These are phyloP conservation scores for Ophiostoma angusticollis DNA, from an alignment of 2,329 filamentous ascomycete genomes.

Conservation along the genomic window DNA sequence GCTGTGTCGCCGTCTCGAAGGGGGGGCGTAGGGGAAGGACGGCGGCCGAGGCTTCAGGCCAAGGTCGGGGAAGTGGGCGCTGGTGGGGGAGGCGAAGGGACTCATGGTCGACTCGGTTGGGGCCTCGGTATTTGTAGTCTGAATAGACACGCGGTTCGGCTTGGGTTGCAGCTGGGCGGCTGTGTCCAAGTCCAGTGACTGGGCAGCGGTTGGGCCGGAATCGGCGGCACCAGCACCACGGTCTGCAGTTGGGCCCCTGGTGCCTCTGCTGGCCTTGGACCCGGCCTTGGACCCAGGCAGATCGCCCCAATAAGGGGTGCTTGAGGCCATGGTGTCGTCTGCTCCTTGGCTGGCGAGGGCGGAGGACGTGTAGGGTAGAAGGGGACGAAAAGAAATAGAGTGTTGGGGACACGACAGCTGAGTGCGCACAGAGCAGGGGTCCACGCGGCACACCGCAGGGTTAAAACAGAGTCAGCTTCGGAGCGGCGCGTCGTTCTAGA, in stretches of 20 bases:
- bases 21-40: slow-evolving; percentile 34
- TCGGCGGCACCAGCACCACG: slow-evolving; percentile 21
- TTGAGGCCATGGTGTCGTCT: slow-evolving; percentile 33
- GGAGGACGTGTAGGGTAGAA: neutral
- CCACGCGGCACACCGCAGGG: no score
- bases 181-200: slow-evolving; percentile 25
- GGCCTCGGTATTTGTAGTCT: slow-evolving; percentile 42
- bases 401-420: no score
- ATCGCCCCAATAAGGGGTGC: slow-evolving; percentile 44
- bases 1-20: slow-evolving; percentile 25
- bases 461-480: no score
- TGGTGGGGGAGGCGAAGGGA: slow-evolving; percentile 41
- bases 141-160: slow-evolving; percentile 39
- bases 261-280: slow-evolving; percentile 22
- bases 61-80: slow-evolving; percentile 35
- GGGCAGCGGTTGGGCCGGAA: slow-evolving; percentile 6
- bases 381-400: slow-evolving; percentile 6
- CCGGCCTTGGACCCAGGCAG: slow-evolving; percentile 30
- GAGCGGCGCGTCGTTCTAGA: no score
- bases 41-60: slow-evolving; percentile 47
- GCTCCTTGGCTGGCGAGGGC: slow-evolving; percentile 12
- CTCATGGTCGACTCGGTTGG: slow-evolving; percentile 46
- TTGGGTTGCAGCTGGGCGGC: slow-evolving; percentile 28
- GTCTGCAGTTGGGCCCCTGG: slow-evolving; percentile 23
- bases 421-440: no score